These are phyloP conservation scores for Torulaspora microellipsoides DNA, from an alignment of 805 yeast species.

Conservation along the genomic window DNA sequence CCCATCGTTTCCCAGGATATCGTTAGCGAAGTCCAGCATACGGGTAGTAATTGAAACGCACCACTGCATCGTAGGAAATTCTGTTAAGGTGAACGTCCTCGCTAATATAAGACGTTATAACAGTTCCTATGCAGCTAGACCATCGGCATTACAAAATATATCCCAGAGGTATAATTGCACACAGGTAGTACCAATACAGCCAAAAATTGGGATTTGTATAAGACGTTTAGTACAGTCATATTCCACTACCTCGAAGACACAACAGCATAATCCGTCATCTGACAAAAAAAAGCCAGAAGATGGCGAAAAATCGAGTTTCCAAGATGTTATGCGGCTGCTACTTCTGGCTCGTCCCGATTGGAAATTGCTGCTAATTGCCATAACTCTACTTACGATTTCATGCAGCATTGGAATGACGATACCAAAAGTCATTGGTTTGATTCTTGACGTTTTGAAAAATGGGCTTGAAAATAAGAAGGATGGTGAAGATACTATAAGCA, in stretches of 20 bases:
- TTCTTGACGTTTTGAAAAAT: constrained; percentile 45
- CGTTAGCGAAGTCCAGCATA: neutral
- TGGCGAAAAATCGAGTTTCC: constrained; percentile 22
- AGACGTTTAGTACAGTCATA: neutral
- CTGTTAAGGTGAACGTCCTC: too few relatives aligned
- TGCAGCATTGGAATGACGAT: constrained; percentile 49
- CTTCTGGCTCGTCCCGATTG: constrained; percentile 44
- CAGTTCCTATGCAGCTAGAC: too few relatives aligned
- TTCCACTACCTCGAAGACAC: neutral
- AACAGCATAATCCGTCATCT: neutral
- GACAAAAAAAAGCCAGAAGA: neutral
- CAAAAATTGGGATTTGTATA: neutral
- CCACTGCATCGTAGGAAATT: too few relatives aligned
- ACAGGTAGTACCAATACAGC: too few relatives aligned
- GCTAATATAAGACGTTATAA: too few relatives aligned
- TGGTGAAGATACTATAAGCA: constrained; percentile 24
- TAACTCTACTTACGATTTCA: constrained; percentile 42
- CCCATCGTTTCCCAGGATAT: constrained; percentile 1
- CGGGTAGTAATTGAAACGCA: too few relatives aligned
- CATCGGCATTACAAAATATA: too few relatives aligned
- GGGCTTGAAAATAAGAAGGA: constrained; percentile 21
- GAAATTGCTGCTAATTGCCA: constrained; percentile 41
- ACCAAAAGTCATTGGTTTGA: constrained; percentile 54
- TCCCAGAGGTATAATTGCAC: too few relatives aligned
- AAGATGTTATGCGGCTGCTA: constrained; percentile 39